Base-by-base conservation (phyloP, 164 flowering plant species). In the Stephania japonica region DNA sequence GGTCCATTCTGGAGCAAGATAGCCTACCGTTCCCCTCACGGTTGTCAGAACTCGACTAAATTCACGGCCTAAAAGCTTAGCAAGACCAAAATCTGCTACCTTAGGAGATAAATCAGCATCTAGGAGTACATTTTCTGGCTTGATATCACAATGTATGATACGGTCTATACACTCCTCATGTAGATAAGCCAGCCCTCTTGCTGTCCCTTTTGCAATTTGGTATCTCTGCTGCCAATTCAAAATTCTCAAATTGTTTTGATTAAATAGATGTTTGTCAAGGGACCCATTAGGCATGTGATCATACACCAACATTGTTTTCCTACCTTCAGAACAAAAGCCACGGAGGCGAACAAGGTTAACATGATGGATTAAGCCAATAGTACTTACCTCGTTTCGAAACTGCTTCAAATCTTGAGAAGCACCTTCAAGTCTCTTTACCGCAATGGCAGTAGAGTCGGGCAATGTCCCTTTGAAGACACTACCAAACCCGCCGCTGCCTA, bases 1-100 rank as follows among this genome's bases (percentile, higher is more conserved):
- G 49, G 80, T 70, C 85, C 85, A 82, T 66, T 82, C 85, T 49
- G 85, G 85, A n/a, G 85, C 85, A 27, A 27, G 32, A 27, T 27
- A 27, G 32, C 32, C 32, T 27, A 27, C 32, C 1, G 32, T 27
- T 27, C 83, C 85, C 80, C 85, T 78, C 73, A 82, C 76, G 27
- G 83, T 76, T 1, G 85, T 82, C 68, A 82, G 70, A 44, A 78
- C 83, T 68, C 85, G 70, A 62, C 85, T 80, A 56, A 80, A 80
- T 6, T 80, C 81, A 26, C 81, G 63, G 0, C 85, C 83, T 11
- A 82, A 18, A 43, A 82, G 83, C 80, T 78, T 82, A 10, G 85
- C 85, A 32, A 82, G 38, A 5, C 85, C 83, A 21, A 82, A 80
- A 68, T 82, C 85, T 16, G 85, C 32, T 27, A 27, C 32, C 32